A percentile compares a stretch with the other conserved stretches of the same genome.
phyloP scores from a whole-genome alignment of 768 basidiomycete species.

The Phanerochaete sordida region DNA sequence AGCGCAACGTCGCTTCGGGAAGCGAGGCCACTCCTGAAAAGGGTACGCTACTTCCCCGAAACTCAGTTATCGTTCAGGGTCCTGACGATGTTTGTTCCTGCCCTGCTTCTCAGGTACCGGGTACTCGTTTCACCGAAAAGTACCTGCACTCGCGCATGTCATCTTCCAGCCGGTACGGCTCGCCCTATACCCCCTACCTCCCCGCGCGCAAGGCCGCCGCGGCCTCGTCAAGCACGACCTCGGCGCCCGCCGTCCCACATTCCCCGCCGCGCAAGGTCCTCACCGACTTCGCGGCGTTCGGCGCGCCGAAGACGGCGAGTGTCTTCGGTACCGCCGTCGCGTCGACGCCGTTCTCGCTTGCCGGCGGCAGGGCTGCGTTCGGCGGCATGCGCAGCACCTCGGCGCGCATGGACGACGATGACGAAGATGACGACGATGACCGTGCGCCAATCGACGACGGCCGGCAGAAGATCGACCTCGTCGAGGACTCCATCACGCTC shows the following conservation, averaged over 20 bases:
- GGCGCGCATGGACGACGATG: constrained; percentile 24
- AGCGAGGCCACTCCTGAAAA: constrained; percentile 74
- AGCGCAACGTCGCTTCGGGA: constrained; percentile 65
- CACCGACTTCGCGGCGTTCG: constrained; percentile 84
- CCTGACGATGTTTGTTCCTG: not conserved
- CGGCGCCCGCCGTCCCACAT: constrained; percentile 22
- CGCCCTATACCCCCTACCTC: constrained; percentile 41
- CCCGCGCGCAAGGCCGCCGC: constrained; percentile 39
- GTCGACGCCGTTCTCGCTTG: constrained; percentile 74
- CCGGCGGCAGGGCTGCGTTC: constrained; percentile 81
- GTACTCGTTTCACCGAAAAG: constrained; percentile 96
- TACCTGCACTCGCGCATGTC: constrained; percentile 74
- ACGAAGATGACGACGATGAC: constrained; percentile 68
- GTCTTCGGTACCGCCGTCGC: constrained; percentile 85
- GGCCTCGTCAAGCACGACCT: constrained; percentile 28
- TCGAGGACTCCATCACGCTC: constrained; percentile 83
- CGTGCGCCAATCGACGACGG: constrained; percentile 54
- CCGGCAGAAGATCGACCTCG: constrained; percentile 70
- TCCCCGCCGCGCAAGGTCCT: constrained; percentile 88
- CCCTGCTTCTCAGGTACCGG: constrained; percentile 61
- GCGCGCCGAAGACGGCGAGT: constrained; percentile 67
- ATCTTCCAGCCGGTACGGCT: constrained; percentile 48
- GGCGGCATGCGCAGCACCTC: constrained; percentile 59
- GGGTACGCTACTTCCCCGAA: constrained; percentile 39
- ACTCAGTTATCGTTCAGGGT: constrained; percentile 16